phyloP scores from a whole-genome alignment of 352 stramenopile genomes.

The Phytopythium kandeliae region DNA sequence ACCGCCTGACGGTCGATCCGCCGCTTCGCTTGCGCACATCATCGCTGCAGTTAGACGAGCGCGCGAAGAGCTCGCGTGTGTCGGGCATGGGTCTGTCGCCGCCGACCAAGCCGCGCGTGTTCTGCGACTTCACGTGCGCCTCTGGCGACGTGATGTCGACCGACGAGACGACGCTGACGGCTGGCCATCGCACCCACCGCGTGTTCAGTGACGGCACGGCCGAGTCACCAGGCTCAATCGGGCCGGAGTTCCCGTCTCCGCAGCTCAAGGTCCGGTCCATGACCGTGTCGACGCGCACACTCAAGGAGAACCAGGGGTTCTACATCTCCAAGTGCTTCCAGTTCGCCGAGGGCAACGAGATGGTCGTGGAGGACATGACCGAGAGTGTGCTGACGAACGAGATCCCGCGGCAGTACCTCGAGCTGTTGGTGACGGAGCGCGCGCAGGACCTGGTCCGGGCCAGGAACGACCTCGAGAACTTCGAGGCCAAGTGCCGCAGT shows the following conservation, averaged over 20 bases:
- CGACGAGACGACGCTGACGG: constrained; percentile 55
- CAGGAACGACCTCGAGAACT: constrained; percentile 42
- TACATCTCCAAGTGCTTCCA: constrained; percentile 81
- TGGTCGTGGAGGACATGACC: constrained; percentile 79
- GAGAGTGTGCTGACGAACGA: constrained; percentile 82
- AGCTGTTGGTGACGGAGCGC: constrained; percentile 52
- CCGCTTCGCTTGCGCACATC: constrained; percentile 30
- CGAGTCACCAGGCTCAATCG: constrained; percentile 19
- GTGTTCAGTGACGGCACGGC: constrained; percentile 23
- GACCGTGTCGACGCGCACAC: constrained; percentile 60
- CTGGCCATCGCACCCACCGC: constrained; percentile 49
- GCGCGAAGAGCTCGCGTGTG: constrained; percentile 41
- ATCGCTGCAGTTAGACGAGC: constrained; percentile 50
- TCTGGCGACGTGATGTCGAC: constrained; percentile 45
- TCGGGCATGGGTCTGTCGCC: constrained; percentile 56
- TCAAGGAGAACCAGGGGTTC: constrained; percentile 74
- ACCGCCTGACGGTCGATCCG: constrained; percentile 8
- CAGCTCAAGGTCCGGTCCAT: constrained; percentile 64
- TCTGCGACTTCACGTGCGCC: constrained; percentile 77
- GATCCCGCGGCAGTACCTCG: constrained; percentile 70
- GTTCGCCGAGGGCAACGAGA: constrained; percentile 61
- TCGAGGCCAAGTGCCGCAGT: constrained; percentile 60
- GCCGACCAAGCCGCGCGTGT: constrained; percentile 55
- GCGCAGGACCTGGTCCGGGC: constrained; percentile 43
- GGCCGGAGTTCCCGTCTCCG: constrained; percentile 22